Percentiles rank a stretch among this genome's conserved stretches.
phyloP scores from a whole-genome alignment of 2,329 filamentous ascomycete genomes.

The Colletotrichum karsti region DNA sequence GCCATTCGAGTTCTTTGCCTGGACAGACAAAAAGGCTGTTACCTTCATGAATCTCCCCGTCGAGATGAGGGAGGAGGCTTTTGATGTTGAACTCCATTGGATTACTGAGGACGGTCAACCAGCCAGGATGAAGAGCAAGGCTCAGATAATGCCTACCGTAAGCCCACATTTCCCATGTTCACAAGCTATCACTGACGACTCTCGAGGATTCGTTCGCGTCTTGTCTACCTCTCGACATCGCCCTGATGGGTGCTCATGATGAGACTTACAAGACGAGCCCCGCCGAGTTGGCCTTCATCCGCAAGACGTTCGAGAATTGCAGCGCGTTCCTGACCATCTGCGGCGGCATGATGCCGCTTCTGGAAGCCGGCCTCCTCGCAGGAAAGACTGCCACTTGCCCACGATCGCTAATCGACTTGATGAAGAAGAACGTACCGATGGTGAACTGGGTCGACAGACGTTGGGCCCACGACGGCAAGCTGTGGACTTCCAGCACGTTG shows the following conservation, averaged over 20 bases:
- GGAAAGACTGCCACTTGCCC: constrained; percentile 49
- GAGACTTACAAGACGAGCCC: constrained; percentile 38
- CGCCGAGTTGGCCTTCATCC: constrained; percentile 45
- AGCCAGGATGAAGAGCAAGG: constrained; percentile 34
- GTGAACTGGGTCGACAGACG: constrained; percentile 48
- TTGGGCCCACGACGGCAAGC: constrained; percentile 44
- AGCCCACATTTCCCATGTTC: not conserved
- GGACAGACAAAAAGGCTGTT: constrained; percentile 25
- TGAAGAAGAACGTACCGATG: constrained; percentile 37
- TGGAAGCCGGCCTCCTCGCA: constrained; percentile 43
- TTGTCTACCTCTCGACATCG: constrained; percentile 49
- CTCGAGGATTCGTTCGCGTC: constrained; percentile 46
- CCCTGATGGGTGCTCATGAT: constrained; percentile 47
- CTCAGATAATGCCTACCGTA: constrained; percentile 40
- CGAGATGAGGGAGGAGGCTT: constrained; percentile 21
- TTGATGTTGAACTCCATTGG: constrained; percentile 44
- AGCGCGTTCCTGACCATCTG: constrained; percentile 50
- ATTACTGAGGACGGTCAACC: constrained; percentile 37
- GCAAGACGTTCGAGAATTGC: constrained; percentile 42
- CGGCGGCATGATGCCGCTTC: constrained; percentile 42
- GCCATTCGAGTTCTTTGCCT: constrained; percentile 39
- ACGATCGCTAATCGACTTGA: constrained; percentile 33
- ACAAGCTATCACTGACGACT: not conserved
- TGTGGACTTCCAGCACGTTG: constrained; percentile 45
- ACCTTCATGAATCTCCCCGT: constrained; percentile 9